These are phyloP conservation scores for Tricholoma hemisulphureum DNA, from an alignment of 768 basidiomycete species.

Conservation along the genomic window DNA sequence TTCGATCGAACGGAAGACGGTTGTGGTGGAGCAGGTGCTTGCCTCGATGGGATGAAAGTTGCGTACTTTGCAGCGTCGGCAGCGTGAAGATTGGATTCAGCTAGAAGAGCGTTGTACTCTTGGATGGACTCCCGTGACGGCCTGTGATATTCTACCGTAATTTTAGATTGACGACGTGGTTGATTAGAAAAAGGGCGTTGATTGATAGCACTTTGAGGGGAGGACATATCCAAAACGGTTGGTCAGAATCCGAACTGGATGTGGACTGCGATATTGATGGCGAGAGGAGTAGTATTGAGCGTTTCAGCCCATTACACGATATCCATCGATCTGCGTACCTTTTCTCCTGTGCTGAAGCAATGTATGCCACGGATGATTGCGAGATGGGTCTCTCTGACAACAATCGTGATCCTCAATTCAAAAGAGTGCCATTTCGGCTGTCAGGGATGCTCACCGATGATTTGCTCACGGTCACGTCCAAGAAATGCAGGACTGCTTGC, in stretches of 20 bases:
- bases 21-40: slow-evolving; percentile 39
- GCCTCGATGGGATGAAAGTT: slow-evolving; percentile 36
- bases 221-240: slow-evolving; percentile 35
- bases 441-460: slow-evolving; percentile 8
- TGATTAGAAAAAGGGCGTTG: slow-evolving; percentile 43
- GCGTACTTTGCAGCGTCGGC: slow-evolving; percentile 44
- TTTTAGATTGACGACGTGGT: slow-evolving; percentile 54
- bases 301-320: background rate
- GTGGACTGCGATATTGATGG: background rate
- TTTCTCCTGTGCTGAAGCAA: slow-evolving; percentile 2
- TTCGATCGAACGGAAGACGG: slow-evolving; percentile 43
- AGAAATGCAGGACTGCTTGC: slow-evolving; percentile 1
- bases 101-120: slow-evolving; percentile 73
- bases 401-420: slow-evolving; percentile 16
- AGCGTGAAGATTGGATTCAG: slow-evolving; percentile 56
- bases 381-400: slow-evolving; percentile 16
- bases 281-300: background rate
- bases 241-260: background rate
- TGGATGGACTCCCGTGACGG: slow-evolving; percentile 75
- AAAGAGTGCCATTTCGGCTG: slow-evolving; percentile 5
- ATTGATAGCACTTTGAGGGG: slow-evolving; percentile 48
- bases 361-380: slow-evolving; percentile 13
- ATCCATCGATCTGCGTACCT: slow-evolving; percentile 9
- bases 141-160: slow-evolving; percentile 73
- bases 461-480: slow-evolving; percentile 11